Conservation (phyloP, 2,329 filamentous ascomycete species). For the Aspergillus sp. region DNA sequence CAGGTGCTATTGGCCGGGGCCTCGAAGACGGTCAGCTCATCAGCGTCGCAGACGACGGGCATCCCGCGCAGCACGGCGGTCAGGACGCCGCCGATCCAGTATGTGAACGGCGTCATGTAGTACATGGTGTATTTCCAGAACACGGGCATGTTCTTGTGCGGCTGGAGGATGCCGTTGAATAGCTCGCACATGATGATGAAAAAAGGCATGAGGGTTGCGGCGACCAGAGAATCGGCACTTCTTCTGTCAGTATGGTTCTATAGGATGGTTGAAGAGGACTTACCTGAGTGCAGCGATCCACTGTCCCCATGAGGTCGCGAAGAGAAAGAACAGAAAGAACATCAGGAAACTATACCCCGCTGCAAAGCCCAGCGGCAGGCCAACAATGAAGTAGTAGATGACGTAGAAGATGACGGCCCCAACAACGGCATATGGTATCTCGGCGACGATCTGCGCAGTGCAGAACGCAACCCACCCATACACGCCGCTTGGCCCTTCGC, state of each 20-base stretch:
- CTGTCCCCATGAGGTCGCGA: slow-evolving; percentile 69
- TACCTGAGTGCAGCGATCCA: slow-evolving; percentile 71
- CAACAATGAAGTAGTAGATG: slow-evolving; percentile 69
- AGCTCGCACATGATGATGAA: slow-evolving; percentile 78
- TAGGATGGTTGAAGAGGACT: slow-evolving; percentile 33
- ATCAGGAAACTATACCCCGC: slow-evolving; percentile 72
- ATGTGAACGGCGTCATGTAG: slow-evolving; percentile 80
- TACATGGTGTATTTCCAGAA: slow-evolving; percentile 82
- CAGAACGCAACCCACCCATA: slow-evolving; percentile 71
- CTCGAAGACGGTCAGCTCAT: slow-evolving; percentile 67
- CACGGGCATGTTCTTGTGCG: slow-evolving; percentile 69
- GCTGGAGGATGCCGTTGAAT: slow-evolving; percentile 84
- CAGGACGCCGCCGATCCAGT: slow-evolving; percentile 75
- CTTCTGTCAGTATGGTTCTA: slow-evolving; percentile 1
- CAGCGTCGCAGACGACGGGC: slow-evolving; percentile 57
- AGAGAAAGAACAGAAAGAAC: slow-evolving; percentile 69
- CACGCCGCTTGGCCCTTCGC: slow-evolving; percentile 66
- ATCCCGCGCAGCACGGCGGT: slow-evolving; percentile 69
- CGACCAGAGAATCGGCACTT: slow-evolving; percentile 61
- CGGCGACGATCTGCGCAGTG: slow-evolving; percentile 64
- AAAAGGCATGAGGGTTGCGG: slow-evolving; percentile 76
- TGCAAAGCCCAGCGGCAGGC: slow-evolving; percentile 60
- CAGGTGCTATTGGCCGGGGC: slow-evolving; percentile 66
- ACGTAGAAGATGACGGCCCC: slow-evolving; percentile 63
- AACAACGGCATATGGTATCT: slow-evolving; percentile 65